Base-by-base conservation (phyloP, 768 basidiomycete species). In the Panaeolus papilionaceus region DNA sequence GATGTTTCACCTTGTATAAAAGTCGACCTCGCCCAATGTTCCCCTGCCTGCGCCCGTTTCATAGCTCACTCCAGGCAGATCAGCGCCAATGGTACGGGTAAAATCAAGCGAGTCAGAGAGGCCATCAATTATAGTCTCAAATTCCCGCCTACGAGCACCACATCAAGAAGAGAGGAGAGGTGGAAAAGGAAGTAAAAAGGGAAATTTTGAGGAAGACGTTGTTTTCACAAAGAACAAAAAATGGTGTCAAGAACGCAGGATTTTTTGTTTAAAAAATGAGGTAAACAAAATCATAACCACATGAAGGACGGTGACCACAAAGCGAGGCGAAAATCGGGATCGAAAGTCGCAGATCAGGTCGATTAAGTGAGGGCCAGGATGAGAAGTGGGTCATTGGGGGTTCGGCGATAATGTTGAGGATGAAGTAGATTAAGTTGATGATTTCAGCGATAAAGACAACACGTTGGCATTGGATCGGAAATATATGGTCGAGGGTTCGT, bases 51-150 rank as follows among this genome's bases (percentile, higher is more conserved):
- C 92, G 23, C 95, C 90, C 28, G 81, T 85, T 73, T 92, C 92
- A 74, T 92, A 95, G 1, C 87, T 78, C 0, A 82, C 79, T 12
- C 82, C 82, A 3, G 86, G 83, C 7, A 75, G 68, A 64, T 88
- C 89, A 2, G 89, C 87, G 3, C 96, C 97, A 65, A 98, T 93
- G 0, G 94, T 96, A 14, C 86, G 86, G 75, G 92, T 93, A 75
- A 99, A 99, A 76, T 98, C 96, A 44, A 99, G 85, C 5, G 96
- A 95, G 74, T 98, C 95, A 8, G 92, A 88, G 58, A 99, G 85
- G 8, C 91, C 89, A 62, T 92, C 87, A 4, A 94, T 89, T 65
- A 98, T 95, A 11, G 82, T 84, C 73, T 96, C 92, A 79, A 98
- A 98, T 78, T 96, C 93, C 62, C 79, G 81, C 51, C 93, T 94